Evolutionary conservation across 2,329 filamentous ascomycete species (phyloP), one percentile per base, ranked within the genome.

Genomic region (Monilinia fructicola): DNA sequence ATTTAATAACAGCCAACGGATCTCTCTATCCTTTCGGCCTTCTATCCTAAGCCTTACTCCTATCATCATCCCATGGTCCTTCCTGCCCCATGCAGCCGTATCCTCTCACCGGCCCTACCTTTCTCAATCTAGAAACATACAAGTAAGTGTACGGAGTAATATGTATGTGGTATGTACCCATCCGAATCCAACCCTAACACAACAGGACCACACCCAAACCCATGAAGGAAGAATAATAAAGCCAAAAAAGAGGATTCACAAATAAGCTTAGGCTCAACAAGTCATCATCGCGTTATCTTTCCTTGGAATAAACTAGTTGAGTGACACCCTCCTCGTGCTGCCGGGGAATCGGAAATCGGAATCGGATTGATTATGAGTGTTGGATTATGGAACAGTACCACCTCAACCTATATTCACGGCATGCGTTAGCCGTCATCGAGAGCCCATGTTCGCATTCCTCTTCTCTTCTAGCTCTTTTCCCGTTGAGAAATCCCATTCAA

Each of bases 311-410:
- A 6, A 1, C 9, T 21, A 10, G 21, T 21, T 18, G 3, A 46
- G 44, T 46, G 7, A 21, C 23, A 28, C 6, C 4, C 35, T 28
- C 28, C 28, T 60, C 9, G 58, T 60, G 28, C 28, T 11, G 28
- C 58, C 58, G 58, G 44, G 44, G 58, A 60, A 38, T 48, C 44
- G 58, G 58, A 38, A 35, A 23, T 50, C 44, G 58, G 58, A 23
- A 38, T 60, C 58, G 44, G 44, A 16, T 26, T 38, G 21, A 23
- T 50, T 50, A 38, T 50, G 4, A n/a, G 42, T 11, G 28, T 35
- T 59, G 21, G 11, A 46, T 59, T 42, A 59, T 44, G 6, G 31
- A 35, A 18, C 9, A 18, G 40, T 38, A 16, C 26, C 10, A 11
- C 28, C 23, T 54, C 53, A 38, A 35, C 28, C 53, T n/a, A n/a